Conservation (phyloP, 2,329 filamentous ascomycete species). For the Aureobasidium sp. region DNA sequence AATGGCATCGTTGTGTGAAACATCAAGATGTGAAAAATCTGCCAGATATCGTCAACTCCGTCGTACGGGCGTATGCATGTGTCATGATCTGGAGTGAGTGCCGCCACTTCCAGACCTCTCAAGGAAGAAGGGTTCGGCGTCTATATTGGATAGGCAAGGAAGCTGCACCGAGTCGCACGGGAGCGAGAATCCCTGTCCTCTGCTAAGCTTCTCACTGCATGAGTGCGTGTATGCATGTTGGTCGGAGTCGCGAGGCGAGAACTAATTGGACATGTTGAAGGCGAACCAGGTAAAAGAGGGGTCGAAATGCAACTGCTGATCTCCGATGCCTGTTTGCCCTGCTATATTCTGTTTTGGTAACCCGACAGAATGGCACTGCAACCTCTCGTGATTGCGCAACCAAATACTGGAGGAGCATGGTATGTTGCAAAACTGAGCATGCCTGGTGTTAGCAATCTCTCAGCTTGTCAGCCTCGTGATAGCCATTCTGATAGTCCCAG, state of each 20-base stretch:
- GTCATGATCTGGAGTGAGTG: background rate
- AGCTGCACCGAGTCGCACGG: background rate
- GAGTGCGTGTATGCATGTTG: background rate
- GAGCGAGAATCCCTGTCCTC: background rate
- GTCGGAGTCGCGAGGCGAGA: background rate
- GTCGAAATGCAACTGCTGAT: background rate
- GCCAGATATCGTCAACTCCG: background rate
- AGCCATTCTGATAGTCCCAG: background rate
- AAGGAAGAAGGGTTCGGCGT: background rate
- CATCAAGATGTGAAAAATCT: background rate
- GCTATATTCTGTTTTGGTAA: background rate
- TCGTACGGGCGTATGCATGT: constrained; percentile 4
- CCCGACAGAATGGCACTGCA: background rate
- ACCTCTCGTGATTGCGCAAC: background rate
- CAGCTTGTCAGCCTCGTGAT: background rate
- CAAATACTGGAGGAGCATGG: background rate
- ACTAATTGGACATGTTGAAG: background rate
- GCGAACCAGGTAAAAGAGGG: background rate
- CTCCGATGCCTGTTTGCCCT: background rate
- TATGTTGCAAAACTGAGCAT: background rate
- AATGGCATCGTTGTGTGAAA: background rate
- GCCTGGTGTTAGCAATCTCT: background rate
- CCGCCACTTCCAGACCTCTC: background rate
- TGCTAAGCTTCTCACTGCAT: constrained; percentile 10
- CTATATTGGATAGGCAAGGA: background rate